Evolutionary conservation across 2,329 filamentous ascomycete genomes (phyloP).

Genomic region (Colletotrichum sidae): DNA sequence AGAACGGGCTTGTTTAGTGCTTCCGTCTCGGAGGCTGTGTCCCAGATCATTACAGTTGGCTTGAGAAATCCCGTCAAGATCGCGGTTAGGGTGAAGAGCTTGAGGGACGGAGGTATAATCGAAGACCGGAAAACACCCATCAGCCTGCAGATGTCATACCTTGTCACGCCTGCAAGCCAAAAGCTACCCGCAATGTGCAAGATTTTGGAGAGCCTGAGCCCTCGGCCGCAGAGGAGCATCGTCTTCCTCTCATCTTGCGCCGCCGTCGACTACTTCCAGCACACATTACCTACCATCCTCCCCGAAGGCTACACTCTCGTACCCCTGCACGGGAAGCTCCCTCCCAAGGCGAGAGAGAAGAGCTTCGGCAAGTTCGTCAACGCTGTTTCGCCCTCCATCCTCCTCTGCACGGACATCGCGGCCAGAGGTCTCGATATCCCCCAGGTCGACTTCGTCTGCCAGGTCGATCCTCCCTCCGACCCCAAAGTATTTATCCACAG

Average conservation of each 20-base stretch:
- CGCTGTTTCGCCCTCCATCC: constrained; percentile 79
- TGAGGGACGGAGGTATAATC: constrained; percentile 71
- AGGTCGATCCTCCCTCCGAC: constrained; percentile 85
- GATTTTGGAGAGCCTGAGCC: constrained; percentile 76
- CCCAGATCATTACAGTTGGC: constrained; percentile 91
- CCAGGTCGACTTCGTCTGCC: constrained; percentile 89
- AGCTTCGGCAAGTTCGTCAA: constrained; percentile 87
- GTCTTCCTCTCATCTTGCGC: constrained; percentile 95
- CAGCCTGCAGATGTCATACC: constrained; percentile 91
- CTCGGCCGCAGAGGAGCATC: constrained; percentile 85
- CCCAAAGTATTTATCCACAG: constrained; percentile 97
- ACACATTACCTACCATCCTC: constrained; percentile 80
- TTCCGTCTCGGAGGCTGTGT: constrained; percentile 93
- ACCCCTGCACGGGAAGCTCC: constrained; percentile 91
- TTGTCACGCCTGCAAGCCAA: constrained; percentile 79
- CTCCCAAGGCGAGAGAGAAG: constrained; percentile 85
- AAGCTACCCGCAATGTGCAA: constrained; percentile 82
- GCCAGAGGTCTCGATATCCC: constrained; percentile 93
- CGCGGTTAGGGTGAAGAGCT: constrained; percentile 86
- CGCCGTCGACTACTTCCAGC: constrained; percentile 92
- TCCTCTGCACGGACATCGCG: constrained; percentile 93
- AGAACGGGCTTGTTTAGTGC: constrained; percentile 95
- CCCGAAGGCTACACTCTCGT: constrained; percentile 76
- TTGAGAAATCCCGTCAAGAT: constrained; percentile 95
- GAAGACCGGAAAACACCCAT: constrained; percentile 91